Base-by-base conservation (phyloP, 768 basidiomycete genomes). In the Suillus brevipes region DNA sequence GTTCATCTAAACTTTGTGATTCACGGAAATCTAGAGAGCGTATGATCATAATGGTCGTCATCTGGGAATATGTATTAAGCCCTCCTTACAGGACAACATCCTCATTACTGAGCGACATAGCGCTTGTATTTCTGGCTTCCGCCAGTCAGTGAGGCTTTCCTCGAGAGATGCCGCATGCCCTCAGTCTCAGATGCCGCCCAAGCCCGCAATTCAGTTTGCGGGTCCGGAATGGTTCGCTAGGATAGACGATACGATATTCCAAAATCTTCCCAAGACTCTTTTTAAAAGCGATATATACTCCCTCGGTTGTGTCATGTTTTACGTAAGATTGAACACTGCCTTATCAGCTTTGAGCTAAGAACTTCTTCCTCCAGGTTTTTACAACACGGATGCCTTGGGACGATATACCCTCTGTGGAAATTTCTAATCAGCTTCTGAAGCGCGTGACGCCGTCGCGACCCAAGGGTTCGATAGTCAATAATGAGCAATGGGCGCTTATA, bases 101-200 rank as follows among this genome's bases (percentile, higher is more conserved):
- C 56, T 58, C 56, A 58, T 58, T 25, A 38, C 37, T 40, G 56
- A 58, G 56, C 56, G 37, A 58, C 56, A 58, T 2, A 23, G 56
- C 5, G 56, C 56, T 10, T 38, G 37, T 16, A 23, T 58, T 37
- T 58, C 56, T 40, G 56, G 56, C 16, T 58, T 58, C 37, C 56
- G 56, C 23, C 56, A 58, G 37, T 58, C 56, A 38, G 56, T 58
- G 23, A 58, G 13, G 5, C 56, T 58, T 58, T 38, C 56, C 37
- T 40, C 56, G 18, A 38, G 23, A 16, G 23, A 58, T 25, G 37
- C 56, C 25, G 37, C 23, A 38, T 38, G 56, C 23, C 56, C 37
- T 18, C 37, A 2, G 6, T 58, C 37, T 25, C 37, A 58, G 37
- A 58, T 58, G 37, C 56, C 56, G 16, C 16, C 23, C 23, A 58